Base-by-base conservation (phyloP, 805 yeast genomes). In the Sungouiozyma ichnusensis region DNA sequence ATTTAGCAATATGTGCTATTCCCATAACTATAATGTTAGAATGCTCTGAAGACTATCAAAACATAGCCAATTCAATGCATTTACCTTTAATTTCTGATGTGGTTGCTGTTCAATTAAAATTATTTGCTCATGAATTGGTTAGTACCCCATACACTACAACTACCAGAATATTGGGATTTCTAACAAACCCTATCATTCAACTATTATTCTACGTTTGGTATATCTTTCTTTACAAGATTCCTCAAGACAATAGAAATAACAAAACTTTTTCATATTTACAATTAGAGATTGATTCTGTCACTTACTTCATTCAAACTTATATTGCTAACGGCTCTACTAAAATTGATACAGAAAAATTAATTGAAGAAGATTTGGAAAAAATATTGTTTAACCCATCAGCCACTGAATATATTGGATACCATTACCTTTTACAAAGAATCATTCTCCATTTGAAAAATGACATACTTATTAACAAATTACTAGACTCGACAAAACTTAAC, bases 141-240 rank as follows among this genome's bases (percentile, higher is more conserved):
- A 37, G 41, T n/a, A n/a, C 44, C 8, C 37, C 35, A 8, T 14
- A 24, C 3, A 41, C 39, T 11, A 33, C 44, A 16, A 38, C 42
- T 11, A 33, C 33, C 8, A 45, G 47, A 20, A 38, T 48, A 6
- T 37, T 49, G 16, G 47, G 46, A 2, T 40, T 49, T 8, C 31
- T 53, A 29, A 37, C 41, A 16, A 52, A 52, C 33, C 55, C 56
- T 14, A 50, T 50, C 15, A 41, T 55, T 13, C 57, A 54, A 38
- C 34, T 54, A 15, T 27, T 55, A 33, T 20, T 55, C 9, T 53
- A 50, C 33, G 48, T 46, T 19, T 53, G 58, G 53, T 48, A 47
- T 37, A 43, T 49, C 9, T 38, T 49, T 13, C 36, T 52, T 13
- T 48, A 42, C 29, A 39, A 36, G 14, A 42, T 33, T 32, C 29